Evolutionary conservation across 192 early-diverging fungal genomes (phyloP).

Genomic region (Jimgerdemannia flammicorona): DNA sequence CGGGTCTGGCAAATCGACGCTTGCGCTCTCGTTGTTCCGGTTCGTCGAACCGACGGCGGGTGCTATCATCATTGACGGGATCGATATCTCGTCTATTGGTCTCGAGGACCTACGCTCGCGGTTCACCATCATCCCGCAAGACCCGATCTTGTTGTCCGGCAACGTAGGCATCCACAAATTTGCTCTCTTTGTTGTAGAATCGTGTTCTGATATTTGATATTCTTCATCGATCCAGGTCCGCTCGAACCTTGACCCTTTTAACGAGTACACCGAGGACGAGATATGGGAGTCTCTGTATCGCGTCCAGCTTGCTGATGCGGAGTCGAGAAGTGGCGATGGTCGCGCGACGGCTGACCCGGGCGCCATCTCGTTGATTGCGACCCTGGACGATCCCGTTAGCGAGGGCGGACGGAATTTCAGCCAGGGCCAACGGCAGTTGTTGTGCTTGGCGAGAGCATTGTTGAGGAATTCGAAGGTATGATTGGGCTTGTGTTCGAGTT

Average conservation of each 20-base stretch:
- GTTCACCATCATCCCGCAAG: constrained; percentile 81
- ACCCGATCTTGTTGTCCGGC: constrained; percentile 47
- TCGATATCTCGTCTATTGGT: constrained; percentile 66
- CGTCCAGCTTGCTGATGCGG: constrained; percentile 39
- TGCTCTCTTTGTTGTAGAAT: not conserved
- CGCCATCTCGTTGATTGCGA: constrained; percentile 28
- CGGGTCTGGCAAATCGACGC: constrained; percentile 76
- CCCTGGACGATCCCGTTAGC: constrained; percentile 70
- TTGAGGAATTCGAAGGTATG: constrained; percentile 60
- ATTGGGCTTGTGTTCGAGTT: not conserved
- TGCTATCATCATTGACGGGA: constrained; percentile 64
- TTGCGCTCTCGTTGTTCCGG: constrained; percentile 73
- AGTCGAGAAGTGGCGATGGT: not conserved
- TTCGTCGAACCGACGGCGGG: constrained; percentile 73
- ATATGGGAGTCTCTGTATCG: constrained; percentile 77
- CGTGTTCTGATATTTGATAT: not conserved
- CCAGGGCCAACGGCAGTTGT: constrained; percentile 75
- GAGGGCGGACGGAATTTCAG: constrained; percentile 84
- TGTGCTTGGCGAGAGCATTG: constrained; percentile 77
- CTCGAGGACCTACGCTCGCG: constrained; percentile 69
- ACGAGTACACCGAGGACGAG: constrained; percentile 67
- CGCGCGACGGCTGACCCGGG: not conserved
- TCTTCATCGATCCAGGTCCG: constrained; percentile 23
- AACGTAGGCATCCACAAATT: constrained; percentile 22
- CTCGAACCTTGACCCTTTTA: constrained; percentile 91